Base-by-base conservation (phyloP, 257 asterid genomes). In the Solanum pinnatisectum region DNA sequence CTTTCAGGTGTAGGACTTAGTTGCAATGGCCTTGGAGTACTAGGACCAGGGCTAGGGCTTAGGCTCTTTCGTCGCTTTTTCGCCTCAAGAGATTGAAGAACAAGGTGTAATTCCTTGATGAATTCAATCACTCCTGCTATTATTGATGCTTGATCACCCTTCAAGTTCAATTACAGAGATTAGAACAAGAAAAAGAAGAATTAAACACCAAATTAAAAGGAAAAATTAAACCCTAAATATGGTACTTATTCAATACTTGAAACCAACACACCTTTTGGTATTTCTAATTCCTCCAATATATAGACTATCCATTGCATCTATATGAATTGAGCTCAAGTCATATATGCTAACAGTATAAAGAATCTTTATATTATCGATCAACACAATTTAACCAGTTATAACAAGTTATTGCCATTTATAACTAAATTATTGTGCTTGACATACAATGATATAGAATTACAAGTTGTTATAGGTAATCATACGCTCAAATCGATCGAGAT, bases 91-190 rank as follows among this genome's bases (percentile, higher is more conserved):
- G 99, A 92, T 88, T 95, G 95, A 18, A 89, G 87, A 32, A 96
- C 94, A 88, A 92, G 98, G 90, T 97, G 99, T 90, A 97, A 88
- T 85, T 97, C 99, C 93, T 96, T 97, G 90, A 97, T 94, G 96
- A 96, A 97, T 35, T 97, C 99, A 33, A 97, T 88, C 56, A 93
- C 99, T 10, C 99, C 99, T 23, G 98, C 96, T 85, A 97, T 94
- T 6, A 97, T 94, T 20, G 99, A 97, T 27, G 99, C 99, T 94
- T 97, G 99, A 90, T 97, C 99, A 13, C 98, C 96, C 99, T 95
- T 87, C 46, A 56, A 56, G 65, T 56, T 18, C 65, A 33, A 77
- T 30, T 83, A 22, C 46, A 40, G 32, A 65, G 6, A 39, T 84
- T 39, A 84, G 36, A 37, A 44, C 85, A 15, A 27, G 85, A 79